Conservation (phyloP, 768 basidiomycete genomes). For the Tricholoma furcatifolium region DNA sequence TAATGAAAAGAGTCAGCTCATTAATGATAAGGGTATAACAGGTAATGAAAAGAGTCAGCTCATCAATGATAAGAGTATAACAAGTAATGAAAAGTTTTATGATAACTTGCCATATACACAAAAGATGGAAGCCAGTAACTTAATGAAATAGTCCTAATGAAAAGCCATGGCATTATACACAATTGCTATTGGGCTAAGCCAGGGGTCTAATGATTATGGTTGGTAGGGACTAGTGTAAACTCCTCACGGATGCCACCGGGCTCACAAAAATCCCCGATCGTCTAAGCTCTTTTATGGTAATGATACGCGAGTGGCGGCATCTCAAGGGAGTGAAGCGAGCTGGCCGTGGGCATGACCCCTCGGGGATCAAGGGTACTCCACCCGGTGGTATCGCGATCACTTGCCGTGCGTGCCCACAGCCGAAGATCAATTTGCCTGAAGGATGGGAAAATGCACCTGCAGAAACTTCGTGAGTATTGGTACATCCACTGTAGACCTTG, state of each 20-base stretch:
- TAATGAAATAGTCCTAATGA: no score
- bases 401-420: slow-evolving; percentile 15
- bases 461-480: slow-evolving; percentile 5
- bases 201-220: no score
- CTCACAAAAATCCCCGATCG: slow-evolving; percentile 6
- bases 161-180: no score
- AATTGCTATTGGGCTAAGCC: no score
- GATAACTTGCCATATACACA: no score
- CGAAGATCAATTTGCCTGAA: background rate
- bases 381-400: slow-evolving; percentile 7
- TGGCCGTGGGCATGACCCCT: slow-evolving; percentile 9
- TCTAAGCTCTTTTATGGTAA: slow-evolving; percentile 5
- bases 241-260: slow-evolving; percentile 7
- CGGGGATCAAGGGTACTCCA: background rate
- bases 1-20: no score
- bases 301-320: slow-evolving; percentile 13
- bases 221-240: no score
- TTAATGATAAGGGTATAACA: no score
- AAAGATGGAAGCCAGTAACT: no score
- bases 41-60: no score
- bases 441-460: slow-evolving; percentile 12
- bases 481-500: background rate
- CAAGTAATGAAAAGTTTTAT: no score
- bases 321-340: slow-evolving; percentile 15
- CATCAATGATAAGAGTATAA: no score